Evolutionary conservation across 2,329 filamentous ascomycete genomes (phyloP).

Genomic region (Diaporthe sp.): DNA sequence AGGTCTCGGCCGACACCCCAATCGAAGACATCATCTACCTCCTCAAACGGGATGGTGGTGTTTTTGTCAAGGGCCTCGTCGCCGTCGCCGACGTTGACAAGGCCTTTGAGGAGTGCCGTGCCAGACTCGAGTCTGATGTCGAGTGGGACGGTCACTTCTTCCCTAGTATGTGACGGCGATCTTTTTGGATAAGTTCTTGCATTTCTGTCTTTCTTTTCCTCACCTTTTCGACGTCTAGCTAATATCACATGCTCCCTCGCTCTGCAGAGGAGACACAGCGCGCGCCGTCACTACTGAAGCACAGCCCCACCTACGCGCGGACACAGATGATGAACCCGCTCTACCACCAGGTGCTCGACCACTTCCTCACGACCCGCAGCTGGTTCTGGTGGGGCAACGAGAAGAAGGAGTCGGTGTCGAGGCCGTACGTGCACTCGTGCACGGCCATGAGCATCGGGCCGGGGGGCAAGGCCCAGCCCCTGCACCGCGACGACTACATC

Average conservation of each 20-base stretch:
- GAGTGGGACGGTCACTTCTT: conserved; percentile 10
- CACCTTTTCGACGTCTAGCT: neutral
- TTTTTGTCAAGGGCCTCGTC: conserved; percentile 12
- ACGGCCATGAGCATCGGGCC: conserved; percentile 15
- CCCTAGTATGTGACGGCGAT: neutral
- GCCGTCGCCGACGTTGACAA: conserved; percentile 8
- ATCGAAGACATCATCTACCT: conserved; percentile 6
- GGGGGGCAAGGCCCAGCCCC: conserved; percentile 6
- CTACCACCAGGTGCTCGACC: neutral
- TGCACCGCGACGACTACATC: conserved; percentile 17
- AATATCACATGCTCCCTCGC: neutral
- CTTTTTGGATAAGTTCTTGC: neutral
- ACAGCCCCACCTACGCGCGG: conserved; percentile 7
- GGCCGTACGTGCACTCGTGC: conserved; percentile 14
- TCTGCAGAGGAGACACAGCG: conserved; percentile 4
- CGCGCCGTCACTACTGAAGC: conserved; percentile 8
- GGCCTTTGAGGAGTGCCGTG: conserved; percentile 20
- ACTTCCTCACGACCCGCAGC: conserved; percentile 23
- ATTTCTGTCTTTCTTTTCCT: neutral
- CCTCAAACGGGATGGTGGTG: conserved; percentile 11
- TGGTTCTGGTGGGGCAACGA: conserved; percentile 23
- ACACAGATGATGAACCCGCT: conserved; percentile 23
- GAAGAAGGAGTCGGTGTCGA: conserved; percentile 15
- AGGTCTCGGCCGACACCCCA: neutral
- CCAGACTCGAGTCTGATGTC: conserved; percentile 15